A percentile compares a stretch with the other conserved stretches of the same genome.
phyloP scores from a whole-genome alignment of 768 basidiomycete species.

The Agrocybe pediades region DNA sequence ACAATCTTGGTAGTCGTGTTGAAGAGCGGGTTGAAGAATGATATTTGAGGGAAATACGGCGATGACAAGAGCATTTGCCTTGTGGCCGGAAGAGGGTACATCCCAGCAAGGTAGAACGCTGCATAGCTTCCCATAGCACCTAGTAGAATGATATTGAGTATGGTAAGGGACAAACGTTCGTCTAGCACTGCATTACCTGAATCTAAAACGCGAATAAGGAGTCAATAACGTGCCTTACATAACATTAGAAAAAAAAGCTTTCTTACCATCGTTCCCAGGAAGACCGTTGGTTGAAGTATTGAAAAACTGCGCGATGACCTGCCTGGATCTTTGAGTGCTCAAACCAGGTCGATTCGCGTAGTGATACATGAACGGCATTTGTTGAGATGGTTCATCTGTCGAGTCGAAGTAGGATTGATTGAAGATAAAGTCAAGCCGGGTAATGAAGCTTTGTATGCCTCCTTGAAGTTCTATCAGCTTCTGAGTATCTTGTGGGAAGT shows the following conservation, averaged over 20 bases:
- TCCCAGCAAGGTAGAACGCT: constrained; percentile 56
- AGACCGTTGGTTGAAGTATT: constrained; percentile 58
- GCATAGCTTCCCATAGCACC: constrained; percentile 69
- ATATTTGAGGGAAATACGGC: constrained; percentile 60
- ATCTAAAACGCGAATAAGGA: constrained; percentile 13
- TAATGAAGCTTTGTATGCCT: constrained; percentile 52
- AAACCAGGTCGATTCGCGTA: constrained; percentile 62
- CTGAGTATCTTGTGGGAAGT: constrained; percentile 66
- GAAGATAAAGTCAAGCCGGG: constrained; percentile 59
- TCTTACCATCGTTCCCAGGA: constrained; percentile 65
- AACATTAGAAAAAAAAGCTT: not conserved
- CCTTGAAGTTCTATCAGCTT: constrained; percentile 64
- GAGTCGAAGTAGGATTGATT: constrained; percentile 62
- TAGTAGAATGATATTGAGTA: constrained; percentile 3
- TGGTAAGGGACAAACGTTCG: not conserved
- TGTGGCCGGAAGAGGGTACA: constrained; percentile 68
- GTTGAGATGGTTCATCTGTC: constrained; percentile 67
- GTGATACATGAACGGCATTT: constrained; percentile 73
- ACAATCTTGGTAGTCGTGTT: constrained; percentile 59
- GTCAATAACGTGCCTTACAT: not conserved
- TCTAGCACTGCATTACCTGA: constrained; percentile 17
- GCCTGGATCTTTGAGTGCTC: constrained; percentile 57
- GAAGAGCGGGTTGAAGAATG: constrained; percentile 61
- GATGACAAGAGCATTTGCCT: constrained; percentile 60
- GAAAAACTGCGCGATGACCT: constrained; percentile 56